Evolutionary conservation across 31 red algal species (phyloP).

Genomic region (Endocladia muricata): DNA sequence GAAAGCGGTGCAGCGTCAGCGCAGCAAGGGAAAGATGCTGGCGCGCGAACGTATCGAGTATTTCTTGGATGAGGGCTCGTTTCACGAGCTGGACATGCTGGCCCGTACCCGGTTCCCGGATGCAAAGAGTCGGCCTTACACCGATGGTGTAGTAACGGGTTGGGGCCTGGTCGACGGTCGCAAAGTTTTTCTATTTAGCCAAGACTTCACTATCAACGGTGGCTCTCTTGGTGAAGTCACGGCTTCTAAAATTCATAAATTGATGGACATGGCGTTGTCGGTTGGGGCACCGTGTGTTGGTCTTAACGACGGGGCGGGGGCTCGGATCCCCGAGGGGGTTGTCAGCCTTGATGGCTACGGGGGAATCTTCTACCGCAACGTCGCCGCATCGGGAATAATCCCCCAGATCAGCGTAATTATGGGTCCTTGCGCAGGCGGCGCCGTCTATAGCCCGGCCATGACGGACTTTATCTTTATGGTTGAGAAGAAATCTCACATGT

Average conservation of each 20-base stretch:
- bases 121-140: slow-evolving; percentile 13
- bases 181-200: slow-evolving; percentile 44
- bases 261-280: slow-evolving; percentile 56
- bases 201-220: slow-evolving; percentile 74
- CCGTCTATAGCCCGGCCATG: slow-evolving; percentile 73
- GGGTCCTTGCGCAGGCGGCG: slow-evolving; percentile 80
- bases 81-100: slow-evolving; percentile 57
- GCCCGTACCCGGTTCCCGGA: background rate
- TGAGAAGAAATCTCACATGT: slow-evolving; percentile 37
- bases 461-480: slow-evolving; percentile 87
- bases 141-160: slow-evolving; percentile 79
- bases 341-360: slow-evolving; percentile 64
- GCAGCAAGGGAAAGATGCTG: slow-evolving; percentile 33
- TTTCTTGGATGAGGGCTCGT: slow-evolving; percentile 60
- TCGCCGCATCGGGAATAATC: slow-evolving; percentile 44
- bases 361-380: slow-evolving; percentile 64
- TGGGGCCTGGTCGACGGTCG: slow-evolving; percentile 51
- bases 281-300: slow-evolving; percentile 53
- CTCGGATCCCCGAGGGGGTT: slow-evolving; percentile 78
- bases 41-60: slow-evolving; percentile 54
- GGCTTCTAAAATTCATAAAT: slow-evolving; percentile 68
- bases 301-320: slow-evolving; percentile 69
- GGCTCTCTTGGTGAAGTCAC: slow-evolving; percentile 51
- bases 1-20: slow-evolving; percentile 21
- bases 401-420: slow-evolving; percentile 74